A percentile compares a stretch with the other conserved stretches of the same genome.
Evolutionary conservation across 2,329 filamentous ascomycete genomes (phyloP).

Genomic region (Alternaria alternata): DNA sequence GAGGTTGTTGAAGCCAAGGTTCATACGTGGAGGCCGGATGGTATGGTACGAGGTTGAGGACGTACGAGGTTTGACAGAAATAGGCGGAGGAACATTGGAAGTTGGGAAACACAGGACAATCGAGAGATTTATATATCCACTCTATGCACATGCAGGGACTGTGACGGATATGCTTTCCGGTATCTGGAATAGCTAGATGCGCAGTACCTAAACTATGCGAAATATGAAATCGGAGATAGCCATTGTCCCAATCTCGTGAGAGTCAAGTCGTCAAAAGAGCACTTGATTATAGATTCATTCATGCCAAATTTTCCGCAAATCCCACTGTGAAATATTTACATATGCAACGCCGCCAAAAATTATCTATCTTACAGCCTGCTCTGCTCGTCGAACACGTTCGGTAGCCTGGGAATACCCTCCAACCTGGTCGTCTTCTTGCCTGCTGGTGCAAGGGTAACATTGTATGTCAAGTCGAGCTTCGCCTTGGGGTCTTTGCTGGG

Average conservation of each 20-base stretch:
- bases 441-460: conserved; percentile 64
- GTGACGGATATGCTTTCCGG: conserved; percentile 13
- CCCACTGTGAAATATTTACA: conserved; percentile 22
- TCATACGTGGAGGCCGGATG: not conserved
- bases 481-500: conserved; percentile 63
- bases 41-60: not conserved
- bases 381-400: conserved; percentile 36
- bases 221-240: not conserved
- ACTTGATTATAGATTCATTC: conserved; percentile 1
- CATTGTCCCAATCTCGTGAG: not conserved
- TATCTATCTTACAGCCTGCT: conserved; percentile 31
- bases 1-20: conserved; percentile 10
- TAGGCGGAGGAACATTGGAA: conserved; percentile 2
- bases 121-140: conserved; percentile 10
- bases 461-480: conserved; percentile 67
- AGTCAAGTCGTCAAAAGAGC: not conserved
- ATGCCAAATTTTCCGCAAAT: not conserved
- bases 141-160: conserved; percentile 8
- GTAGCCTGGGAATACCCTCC: conserved; percentile 44
- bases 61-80: not conserved
- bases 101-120: not conserved
- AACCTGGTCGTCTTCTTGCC: conserved; percentile 42
- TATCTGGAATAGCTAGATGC: conserved; percentile 2
- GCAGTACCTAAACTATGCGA: not conserved
- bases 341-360: conserved; percentile 16